Conservation (phyloP, 2,329 filamentous ascomycete genomes). For the Drechmeria coniospora region DNA sequence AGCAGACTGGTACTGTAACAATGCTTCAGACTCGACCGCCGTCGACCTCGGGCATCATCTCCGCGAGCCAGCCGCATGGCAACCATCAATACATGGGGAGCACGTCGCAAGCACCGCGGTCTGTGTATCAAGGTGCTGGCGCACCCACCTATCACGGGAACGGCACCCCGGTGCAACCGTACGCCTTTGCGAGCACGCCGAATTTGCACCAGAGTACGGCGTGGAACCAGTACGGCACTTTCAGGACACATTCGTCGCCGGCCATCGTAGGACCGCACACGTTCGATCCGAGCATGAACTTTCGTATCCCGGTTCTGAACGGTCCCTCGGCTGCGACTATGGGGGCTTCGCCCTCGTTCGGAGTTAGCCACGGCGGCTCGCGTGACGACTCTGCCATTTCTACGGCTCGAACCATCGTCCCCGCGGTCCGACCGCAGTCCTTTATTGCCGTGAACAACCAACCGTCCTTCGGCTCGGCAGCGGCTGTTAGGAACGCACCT, state of each 20-base stretch:
- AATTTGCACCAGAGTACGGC: constrained; percentile 39
- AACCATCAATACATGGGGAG: constrained; percentile 33
- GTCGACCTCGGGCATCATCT: constrained; percentile 33
- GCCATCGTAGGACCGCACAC: constrained; percentile 19
- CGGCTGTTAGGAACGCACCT: constrained; percentile 34
- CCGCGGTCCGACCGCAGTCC: constrained; percentile 26
- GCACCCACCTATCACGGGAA: constrained; percentile 37
- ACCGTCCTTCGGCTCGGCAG: constrained; percentile 27
- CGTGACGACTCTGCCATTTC: constrained; percentile 37
- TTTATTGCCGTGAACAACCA: constrained; percentile 25
- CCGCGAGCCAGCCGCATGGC: constrained; percentile 32
- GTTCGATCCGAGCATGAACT: constrained; percentile 9
- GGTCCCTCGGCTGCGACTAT: constrained; percentile 24
- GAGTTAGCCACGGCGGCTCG: constrained; percentile 24
- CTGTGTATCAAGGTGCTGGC: constrained; percentile 15
- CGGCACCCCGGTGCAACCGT: constrained; percentile 52
- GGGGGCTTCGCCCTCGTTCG: constrained; percentile 21
- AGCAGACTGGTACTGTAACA: constrained; percentile 56
- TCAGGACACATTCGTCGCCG: constrained; percentile 32
- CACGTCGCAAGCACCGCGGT: constrained; percentile 16
- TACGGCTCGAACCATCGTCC: constrained; percentile 23
- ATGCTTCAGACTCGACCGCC: constrained; percentile 62
- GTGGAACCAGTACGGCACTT: constrained; percentile 33
- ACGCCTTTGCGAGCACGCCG: constrained; percentile 61
- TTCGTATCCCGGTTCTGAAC: constrained; percentile 13